A percentile compares a stretch with the other conserved stretches of the same genome.
phyloP scores from a whole-genome alignment of 331 rosid genomes.

The Erythrophleum ivorense region DNA sequence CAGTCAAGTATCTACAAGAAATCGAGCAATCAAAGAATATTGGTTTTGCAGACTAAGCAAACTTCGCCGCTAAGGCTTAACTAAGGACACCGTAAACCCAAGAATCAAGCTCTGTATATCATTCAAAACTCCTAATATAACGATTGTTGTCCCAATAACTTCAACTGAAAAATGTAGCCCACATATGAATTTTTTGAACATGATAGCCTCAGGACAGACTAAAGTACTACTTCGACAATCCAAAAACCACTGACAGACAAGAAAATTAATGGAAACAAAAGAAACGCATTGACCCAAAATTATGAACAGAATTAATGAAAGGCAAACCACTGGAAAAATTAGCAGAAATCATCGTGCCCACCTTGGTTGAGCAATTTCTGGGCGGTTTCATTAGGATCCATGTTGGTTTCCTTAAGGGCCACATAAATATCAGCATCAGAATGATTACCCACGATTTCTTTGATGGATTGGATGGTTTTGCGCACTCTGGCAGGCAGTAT shows the following conservation, averaged over 20 bases:
- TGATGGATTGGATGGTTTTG: conserved; percentile 84
- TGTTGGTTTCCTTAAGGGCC: conserved; percentile 78
- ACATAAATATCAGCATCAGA: conserved; percentile 90
- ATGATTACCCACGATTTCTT: conserved; percentile 83
- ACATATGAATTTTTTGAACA: neutral
- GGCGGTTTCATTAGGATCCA: conserved; percentile 97
- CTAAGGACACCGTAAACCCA: neutral
- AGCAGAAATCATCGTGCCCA: conserved; percentile 27
- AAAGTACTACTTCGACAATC: neutral
- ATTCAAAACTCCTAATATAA: neutral
- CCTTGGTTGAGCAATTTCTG: conserved; percentile 98
- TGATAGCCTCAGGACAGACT: neutral
- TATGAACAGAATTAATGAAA: neutral
- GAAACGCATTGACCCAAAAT: conserved; percentile 21
- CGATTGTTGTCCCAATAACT: neutral
- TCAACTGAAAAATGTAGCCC: conserved; percentile 27
- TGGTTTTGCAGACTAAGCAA: neutral
- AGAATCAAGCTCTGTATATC: neutral
- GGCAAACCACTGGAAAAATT: neutral
- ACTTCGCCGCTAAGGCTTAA: neutral
- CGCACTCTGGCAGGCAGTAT: conserved; percentile 66
- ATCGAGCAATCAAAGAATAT: neutral
- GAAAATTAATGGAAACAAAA: conserved; percentile 5
- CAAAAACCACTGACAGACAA: neutral
- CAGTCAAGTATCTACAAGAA: neutral